Percentiles rank a stretch among this genome's conserved stretches.
Conservation (phyloP, 495 filamentous ascomycete genomes). For the Trichoderma virens region DNA sequence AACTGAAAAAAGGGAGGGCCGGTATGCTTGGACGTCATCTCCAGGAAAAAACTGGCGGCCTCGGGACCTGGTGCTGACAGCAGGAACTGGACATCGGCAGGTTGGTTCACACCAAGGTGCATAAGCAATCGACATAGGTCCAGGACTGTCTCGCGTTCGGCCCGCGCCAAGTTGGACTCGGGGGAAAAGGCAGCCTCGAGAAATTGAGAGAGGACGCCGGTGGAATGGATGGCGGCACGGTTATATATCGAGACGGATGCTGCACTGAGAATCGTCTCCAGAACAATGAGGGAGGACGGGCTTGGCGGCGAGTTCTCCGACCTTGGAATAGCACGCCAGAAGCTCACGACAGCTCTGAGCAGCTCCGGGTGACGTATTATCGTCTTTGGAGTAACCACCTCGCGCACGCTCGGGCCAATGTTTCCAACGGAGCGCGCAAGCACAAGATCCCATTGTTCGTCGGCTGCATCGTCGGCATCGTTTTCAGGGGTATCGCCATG, state of each 20-base stretch:
- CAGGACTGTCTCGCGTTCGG: constrained; percentile 51
- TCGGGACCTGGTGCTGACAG: constrained; percentile 54
- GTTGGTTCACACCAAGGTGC: constrained; percentile 59
- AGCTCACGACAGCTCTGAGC: constrained; percentile 54
- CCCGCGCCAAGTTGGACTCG: constrained; percentile 34
- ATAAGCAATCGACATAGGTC: constrained; percentile 52
- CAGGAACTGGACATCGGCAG: constrained; percentile 73
- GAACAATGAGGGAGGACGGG: constrained; percentile 50
- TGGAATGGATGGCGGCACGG: constrained; percentile 66
- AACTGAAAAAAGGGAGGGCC: constrained; percentile 85
- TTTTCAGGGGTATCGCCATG: constrained; percentile 5
- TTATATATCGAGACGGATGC: constrained; percentile 61
- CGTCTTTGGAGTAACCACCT: constrained; percentile 46
- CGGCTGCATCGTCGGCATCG: constrained; percentile 9
- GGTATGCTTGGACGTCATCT: constrained; percentile 61
- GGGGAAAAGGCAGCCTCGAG: constrained; percentile 57
- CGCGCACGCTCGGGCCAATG: constrained; percentile 34
- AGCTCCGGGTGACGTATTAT: constrained; percentile 56
- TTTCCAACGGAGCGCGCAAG: constrained; percentile 19
- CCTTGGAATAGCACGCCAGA: constrained; percentile 55
- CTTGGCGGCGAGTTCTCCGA: constrained; percentile 31
- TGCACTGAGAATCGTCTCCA: constrained; percentile 46
- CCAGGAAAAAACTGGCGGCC: constrained; percentile 65
- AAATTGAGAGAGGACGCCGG: constrained; percentile 65
- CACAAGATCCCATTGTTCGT: constrained; percentile 15